Percentiles rank a stretch among this genome's conserved stretches.
Evolutionary conservation across 2,329 filamentous ascomycete genomes (phyloP).

Genomic region (Lizonia empirigonia): DNA sequence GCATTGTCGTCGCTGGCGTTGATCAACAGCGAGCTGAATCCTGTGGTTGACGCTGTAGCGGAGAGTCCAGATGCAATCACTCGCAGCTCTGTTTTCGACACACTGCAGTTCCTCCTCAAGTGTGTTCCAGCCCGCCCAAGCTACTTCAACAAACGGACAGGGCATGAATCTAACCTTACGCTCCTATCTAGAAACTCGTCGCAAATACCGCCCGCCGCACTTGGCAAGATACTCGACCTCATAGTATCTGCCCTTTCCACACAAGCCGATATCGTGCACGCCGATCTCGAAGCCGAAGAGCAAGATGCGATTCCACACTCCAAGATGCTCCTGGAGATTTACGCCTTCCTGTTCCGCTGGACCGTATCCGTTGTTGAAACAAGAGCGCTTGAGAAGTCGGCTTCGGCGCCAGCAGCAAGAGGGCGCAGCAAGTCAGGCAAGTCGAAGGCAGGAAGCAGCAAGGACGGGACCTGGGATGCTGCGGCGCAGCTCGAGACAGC

Average conservation of each 20-base stretch:
- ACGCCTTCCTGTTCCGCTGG: slow-evolving; percentile 94
- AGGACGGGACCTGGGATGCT: slow-evolving; percentile 86
- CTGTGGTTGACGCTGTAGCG: slow-evolving; percentile 89
- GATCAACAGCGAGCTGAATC: slow-evolving; percentile 85
- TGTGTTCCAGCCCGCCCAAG: slow-evolving; percentile 68
- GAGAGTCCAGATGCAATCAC: slow-evolving; percentile 89
- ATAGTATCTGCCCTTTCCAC: slow-evolving; percentile 83
- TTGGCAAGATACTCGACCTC: slow-evolving; percentile 92
- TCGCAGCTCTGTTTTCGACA: slow-evolving; percentile 82
- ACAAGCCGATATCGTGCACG: slow-evolving; percentile 82
- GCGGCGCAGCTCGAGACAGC: slow-evolving; percentile 84
- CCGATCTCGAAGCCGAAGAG: slow-evolving; percentile 89
- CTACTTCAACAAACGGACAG: slow-evolving; percentile 24
- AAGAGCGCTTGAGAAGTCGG: slow-evolving; percentile 88
- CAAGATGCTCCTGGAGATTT: slow-evolving; percentile 90
- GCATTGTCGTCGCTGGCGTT: slow-evolving; percentile 73
- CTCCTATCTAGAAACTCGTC: slow-evolving; percentile 76
- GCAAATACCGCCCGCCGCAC: slow-evolving; percentile 76
- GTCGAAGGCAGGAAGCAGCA: slow-evolving; percentile 62
- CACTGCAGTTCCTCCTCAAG: slow-evolving; percentile 95
- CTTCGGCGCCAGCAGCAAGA: slow-evolving; percentile 71
- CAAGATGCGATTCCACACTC: slow-evolving; percentile 79
- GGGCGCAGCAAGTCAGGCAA: slow-evolving; percentile 77
- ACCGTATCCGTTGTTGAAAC: slow-evolving; percentile 91
- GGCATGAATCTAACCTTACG: slow-evolving; percentile 63